Evolutionary conservation across 164 flowering plant genomes (phyloP), one percentile per base, ranked within the genome.

Genomic region (Magnolia changhungtana): DNA sequence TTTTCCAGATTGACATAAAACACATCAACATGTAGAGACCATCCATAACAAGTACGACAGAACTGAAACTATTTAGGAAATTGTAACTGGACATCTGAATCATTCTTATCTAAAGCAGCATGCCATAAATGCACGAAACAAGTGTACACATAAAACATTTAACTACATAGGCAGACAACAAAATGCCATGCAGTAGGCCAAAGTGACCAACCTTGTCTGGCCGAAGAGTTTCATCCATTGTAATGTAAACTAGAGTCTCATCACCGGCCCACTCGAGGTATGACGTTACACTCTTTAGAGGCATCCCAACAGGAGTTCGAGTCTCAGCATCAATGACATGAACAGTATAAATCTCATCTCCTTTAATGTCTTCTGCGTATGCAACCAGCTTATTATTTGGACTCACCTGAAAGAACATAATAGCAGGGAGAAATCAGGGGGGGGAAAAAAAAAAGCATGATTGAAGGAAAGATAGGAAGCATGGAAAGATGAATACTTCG

Each of bases 291-390:
- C 88, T 86, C 16, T 74, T 81, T 49, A 93, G 74, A 78, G 97
- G 92, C 78, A 85, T 82, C 73, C 85, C 97, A 51, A 93, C 82
- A 45, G 80, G 82, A 67, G 80, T 77, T 63, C 67, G 74, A 74
- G 89, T 90, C 80, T 91, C 96, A 27, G 87, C 86, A 83, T 92
- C 95, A 77, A 92, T 93, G 64, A 93, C 82, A 81, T 88, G 72
- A 55, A 91, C 87, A 63, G 91, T 88, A 82, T 92, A 95, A 37
- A 93, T 92, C 83, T 95, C 98, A 83, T 92, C 85, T 58, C 98
- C 98, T 79, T 89, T 91, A 18, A 90, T 89, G 80, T 95, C 98
- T 82, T 95, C 97, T 13, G 98, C 94, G 86, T 92, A 95, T 24
- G 95, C 98, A 19, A 93, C 90, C 82, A 95, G 72, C 87, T 91